Evolutionary conservation across 805 yeast species (phyloP).

Genomic region (Metschnikowia santaceciliae): DNA sequence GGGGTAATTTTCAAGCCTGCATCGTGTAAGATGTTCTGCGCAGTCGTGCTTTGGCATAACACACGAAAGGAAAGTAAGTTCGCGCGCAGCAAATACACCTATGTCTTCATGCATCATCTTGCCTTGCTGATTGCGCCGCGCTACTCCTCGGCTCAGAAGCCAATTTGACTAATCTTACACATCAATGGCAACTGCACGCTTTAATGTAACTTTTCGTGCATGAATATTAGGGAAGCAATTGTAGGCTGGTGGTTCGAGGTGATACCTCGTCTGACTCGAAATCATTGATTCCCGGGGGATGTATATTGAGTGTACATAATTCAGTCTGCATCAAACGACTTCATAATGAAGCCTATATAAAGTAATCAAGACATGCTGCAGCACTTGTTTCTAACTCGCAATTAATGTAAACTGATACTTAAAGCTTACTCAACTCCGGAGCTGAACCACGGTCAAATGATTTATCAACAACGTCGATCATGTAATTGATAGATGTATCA

Average conservation of each 20-base stretch:
- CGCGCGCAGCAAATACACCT: not conserved
- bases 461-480: conserved; percentile 35
- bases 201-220: not conserved
- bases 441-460: conserved; percentile 14
- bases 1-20: conserved; percentile 3
- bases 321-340: not conserved
- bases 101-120: not conserved
- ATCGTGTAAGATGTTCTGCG: conserved; percentile 1
- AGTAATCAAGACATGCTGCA: not conserved
- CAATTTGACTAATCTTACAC: not conserved
- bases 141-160: not conserved
- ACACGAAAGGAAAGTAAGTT: not conserved
- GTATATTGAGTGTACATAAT: not conserved
- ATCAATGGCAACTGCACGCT: not conserved
- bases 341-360: not conserved
- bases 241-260: not conserved
- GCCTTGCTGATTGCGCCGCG: not conserved
- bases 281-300: not conserved
- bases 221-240: not conserved
- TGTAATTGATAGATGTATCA: conserved; percentile 24
- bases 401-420: not conserved
- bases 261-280: not conserved
- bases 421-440: conserved; percentile 1
- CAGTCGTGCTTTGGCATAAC: conserved; percentile 4
- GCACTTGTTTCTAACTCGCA: not conserved